Evolutionary conservation across 345 rosid genomes (phyloP).

Genomic region (Eucalyptus brandiana): DNA sequence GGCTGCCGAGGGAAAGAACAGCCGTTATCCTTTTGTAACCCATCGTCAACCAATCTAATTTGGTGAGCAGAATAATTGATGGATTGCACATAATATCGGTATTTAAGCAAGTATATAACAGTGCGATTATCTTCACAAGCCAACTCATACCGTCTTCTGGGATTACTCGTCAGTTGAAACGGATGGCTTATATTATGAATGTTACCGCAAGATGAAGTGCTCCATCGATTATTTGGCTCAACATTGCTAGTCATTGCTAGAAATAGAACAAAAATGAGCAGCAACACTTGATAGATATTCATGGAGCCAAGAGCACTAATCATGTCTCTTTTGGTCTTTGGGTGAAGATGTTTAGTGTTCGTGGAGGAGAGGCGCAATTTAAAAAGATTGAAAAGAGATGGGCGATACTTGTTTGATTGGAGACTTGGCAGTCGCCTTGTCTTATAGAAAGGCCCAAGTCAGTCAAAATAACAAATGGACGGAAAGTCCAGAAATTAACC

Average conservation of each 20-base stretch:
- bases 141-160: neutral
- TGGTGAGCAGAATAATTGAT: neutral
- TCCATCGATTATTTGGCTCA: neutral
- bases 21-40: neutral
- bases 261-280: neutral
- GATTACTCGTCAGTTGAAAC: neutral
- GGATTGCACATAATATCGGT: neutral
- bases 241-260: neutral
- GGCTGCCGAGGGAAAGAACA: neutral
- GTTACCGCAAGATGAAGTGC: neutral
- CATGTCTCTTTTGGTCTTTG: neutral
- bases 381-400: neutral
- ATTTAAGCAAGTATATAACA: accelerated
- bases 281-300: neutral
- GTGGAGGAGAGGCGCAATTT: neutral
- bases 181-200: neutral
- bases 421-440: neutral
- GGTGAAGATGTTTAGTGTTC: neutral
- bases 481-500: neutral
- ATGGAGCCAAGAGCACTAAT: neutral
- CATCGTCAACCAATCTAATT: neutral
- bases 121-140: neutral
- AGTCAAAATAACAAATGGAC: neutral
- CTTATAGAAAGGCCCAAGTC: neutral
- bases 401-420: neutral